These are phyloP conservation scores for Mycena amicta DNA, from an alignment of 768 basidiomycete genomes.

Conservation along the genomic window DNA sequence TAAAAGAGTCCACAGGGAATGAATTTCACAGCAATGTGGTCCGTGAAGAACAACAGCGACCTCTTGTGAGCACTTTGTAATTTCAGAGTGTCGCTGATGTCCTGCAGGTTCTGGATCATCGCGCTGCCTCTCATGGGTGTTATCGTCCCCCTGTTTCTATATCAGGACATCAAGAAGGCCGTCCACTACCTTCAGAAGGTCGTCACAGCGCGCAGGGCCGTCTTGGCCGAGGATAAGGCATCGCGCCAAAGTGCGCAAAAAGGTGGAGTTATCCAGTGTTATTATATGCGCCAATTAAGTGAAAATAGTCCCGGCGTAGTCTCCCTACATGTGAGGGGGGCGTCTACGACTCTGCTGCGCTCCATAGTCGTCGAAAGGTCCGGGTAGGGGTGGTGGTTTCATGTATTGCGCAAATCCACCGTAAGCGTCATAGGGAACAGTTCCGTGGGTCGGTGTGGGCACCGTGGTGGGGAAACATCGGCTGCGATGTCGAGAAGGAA, in stretches of 20 bases:
- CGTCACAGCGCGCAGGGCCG: conserved; percentile 12
- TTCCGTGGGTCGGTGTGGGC: too few relatives aligned
- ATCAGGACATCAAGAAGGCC: conserved; percentile 37
- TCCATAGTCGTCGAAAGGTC: too few relatives aligned
- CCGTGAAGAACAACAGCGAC: conserved; percentile 28
- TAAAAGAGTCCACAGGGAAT: conserved; percentile 32
- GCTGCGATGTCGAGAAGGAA: background rate
- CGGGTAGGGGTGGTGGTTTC: too few relatives aligned
- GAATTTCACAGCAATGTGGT: conserved; percentile 48
- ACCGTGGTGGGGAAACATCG: background rate
- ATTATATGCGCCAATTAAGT: background rate
- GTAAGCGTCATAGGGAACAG: too few relatives aligned
- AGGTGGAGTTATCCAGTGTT: background rate
- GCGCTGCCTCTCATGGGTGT: conserved; percentile 45
- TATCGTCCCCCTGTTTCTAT: conserved; percentile 44
- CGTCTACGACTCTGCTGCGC: background rate
- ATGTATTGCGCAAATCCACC: too few relatives aligned
- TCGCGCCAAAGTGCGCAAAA: background rate
- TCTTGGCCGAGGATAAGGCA: conserved; percentile 3
- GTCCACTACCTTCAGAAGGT: conserved; percentile 40
- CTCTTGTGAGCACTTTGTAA: conserved; percentile 27
- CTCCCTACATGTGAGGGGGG: background rate
- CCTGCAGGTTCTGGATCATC: conserved; percentile 55
- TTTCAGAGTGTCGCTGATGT: too few relatives aligned
- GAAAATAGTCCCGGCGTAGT: background rate